Evolutionary conservation across 2,329 filamentous ascomycete species (phyloP), one percentile per base, ranked within the genome.

Genomic region (Pseudohalonectria lignicola): DNA sequence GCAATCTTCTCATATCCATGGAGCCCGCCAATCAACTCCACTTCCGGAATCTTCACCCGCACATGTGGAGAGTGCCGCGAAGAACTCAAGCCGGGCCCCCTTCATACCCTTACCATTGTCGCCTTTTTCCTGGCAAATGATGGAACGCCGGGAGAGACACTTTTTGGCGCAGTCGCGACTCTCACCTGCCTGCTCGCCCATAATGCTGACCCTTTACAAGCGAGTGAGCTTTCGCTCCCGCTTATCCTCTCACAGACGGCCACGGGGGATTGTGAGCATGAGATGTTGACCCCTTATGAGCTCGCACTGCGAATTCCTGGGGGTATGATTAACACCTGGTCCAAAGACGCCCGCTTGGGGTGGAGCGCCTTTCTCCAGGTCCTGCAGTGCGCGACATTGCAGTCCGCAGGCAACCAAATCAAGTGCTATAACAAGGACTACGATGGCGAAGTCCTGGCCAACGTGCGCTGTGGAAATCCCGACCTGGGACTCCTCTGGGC

Each of bases 121-220:
- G 17, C 31, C 17, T 41, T 37, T 19, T 37, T 29, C 6, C 34
- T 41, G 1, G 39, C 34, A 25, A 11, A 36, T 10, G 28, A 7
- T 2, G 39, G 39, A 30, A 32, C 12, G 12, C 34, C 29, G 2
- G 39, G 39, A 1, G 34, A 41, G 16, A 41, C 39, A 5, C 4
- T 41, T 12, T 41, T 41, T 9, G 39, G 39, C 18, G 34, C 21
- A 3, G 18, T 41, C 16, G 39, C 39, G 5, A 10, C 33, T 36
- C 34, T 40, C 13, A 29, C 31, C n/a, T 33, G 39, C 15, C 15
- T 40, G 21, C 28, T 40, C 9, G 12, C 9, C 9, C 9, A 23
- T 12, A 21, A 21, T 2, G 29, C 16, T 2, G 26, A 23, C 3
- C 21, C 15, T 10, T 12, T 13, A 13, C 6, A 12, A 16, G 4